Evolutionary conservation across 164 flowering plant genomes (phyloP).

Genomic region (Pachysandra terminalis): DNA sequence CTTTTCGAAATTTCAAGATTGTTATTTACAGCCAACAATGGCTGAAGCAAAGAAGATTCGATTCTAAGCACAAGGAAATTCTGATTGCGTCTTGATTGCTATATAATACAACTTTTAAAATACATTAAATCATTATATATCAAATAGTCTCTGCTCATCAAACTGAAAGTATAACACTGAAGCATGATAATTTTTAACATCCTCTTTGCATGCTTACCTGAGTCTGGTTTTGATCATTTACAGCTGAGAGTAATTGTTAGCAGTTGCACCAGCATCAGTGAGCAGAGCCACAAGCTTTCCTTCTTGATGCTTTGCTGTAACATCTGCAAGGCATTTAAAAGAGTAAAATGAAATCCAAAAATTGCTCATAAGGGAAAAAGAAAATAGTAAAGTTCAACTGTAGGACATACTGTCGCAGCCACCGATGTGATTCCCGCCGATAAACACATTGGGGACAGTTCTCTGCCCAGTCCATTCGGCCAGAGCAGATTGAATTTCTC

Average conservation of each 20-base stretch:
- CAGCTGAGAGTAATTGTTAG: conserved; percentile 19
- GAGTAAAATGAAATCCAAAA: background rate
- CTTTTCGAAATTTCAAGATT: too few species aligned
- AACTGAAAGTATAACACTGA: background rate
- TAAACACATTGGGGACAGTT: conserved; percentile 79
- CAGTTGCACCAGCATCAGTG: conserved; percentile 46
- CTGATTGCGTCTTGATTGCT: too few species aligned
- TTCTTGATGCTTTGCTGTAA: conserved; percentile 30
- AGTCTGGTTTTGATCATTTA: conserved; percentile 3
- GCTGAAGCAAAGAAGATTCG: too few species aligned
- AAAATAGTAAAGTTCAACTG: background rate
- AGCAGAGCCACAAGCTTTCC: conserved; percentile 57
- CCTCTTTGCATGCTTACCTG: background rate
- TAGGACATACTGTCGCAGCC: conserved; percentile 62
- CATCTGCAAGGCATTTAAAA: conserved; percentile 32
- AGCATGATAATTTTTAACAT: background rate
- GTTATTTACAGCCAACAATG: too few species aligned
- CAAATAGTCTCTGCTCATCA: background rate
- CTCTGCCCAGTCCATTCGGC: conserved; percentile 57
- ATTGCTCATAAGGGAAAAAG: too few species aligned
- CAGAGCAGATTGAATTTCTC: conserved; percentile 57
- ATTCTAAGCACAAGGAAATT: too few species aligned
- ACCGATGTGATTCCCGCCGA: too few species aligned
- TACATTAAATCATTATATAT: too few species aligned
- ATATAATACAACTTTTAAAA: too few species aligned